phyloP scores from a whole-genome alignment of 306 rosid genomes.

The Gynostemma pentaphyllum region DNA sequence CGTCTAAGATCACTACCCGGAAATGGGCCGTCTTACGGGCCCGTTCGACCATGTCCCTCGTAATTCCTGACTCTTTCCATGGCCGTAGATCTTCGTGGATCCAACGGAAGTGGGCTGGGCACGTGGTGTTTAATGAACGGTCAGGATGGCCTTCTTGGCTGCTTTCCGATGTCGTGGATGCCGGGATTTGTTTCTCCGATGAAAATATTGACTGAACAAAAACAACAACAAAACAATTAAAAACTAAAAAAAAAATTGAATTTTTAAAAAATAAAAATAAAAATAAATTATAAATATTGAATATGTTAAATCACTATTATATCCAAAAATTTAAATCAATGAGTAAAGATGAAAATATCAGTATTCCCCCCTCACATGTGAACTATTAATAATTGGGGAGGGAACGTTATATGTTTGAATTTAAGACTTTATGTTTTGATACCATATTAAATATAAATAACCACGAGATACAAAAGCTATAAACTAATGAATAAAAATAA shows the following conservation, averaged over 20 bases:
- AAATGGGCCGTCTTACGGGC: conserved; percentile 48
- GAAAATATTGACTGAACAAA: conserved; percentile 20
- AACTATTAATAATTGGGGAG: no score
- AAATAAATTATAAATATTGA: background rate
- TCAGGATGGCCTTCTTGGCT: conserved; percentile 13
- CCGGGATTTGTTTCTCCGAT: conserved; percentile 1
- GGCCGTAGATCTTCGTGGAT: conserved; percentile 73
- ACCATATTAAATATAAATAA: no score
- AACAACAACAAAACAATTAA: background rate
- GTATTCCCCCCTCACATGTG: no score
- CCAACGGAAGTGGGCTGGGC: conserved; percentile 65
- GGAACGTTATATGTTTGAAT: no score
- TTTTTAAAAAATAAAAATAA: background rate
- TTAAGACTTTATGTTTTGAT: no score
- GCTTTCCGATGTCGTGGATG: conserved; percentile 15
- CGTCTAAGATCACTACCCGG: conserved; percentile 43
- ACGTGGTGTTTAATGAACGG: conserved; percentile 19
- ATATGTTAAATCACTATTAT: no score
- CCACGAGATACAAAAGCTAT: background rate
- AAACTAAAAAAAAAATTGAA: background rate
- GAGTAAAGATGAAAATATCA: no score
- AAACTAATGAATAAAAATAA: background rate
- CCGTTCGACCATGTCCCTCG: conserved; percentile 46
- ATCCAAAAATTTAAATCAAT: no score
- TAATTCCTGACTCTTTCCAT: conserved; percentile 57